Evolutionary conservation across 2,329 filamentous ascomycete species (phyloP), one percentile per base, ranked within the genome.

Genomic region (Penicillium sumatraense): DNA sequence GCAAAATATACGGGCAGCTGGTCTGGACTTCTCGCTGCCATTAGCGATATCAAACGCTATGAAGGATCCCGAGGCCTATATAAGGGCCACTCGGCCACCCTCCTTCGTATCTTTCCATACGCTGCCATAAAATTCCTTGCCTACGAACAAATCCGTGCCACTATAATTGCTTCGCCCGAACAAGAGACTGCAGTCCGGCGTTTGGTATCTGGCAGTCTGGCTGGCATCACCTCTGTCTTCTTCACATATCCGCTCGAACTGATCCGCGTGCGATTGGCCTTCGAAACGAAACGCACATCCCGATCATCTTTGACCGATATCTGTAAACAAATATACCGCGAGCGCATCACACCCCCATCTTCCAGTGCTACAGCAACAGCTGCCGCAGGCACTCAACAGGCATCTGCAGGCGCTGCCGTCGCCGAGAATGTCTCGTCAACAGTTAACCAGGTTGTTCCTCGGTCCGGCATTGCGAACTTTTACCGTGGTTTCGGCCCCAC

Each of bases 111-210:
- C 60, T 99, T 98, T 67, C 95, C 95, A 5, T 99, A 99, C 73
- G 95, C 93, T 14, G 93, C 90, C 42, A 96, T 98, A 76, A 99
- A 99, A 71, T 99, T 99, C 70, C 84, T 99, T 38, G 93, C 93
- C 42, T 99, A 99, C 78, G 95, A 99, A 74, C 95, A 99, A 75
- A 91, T 97, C 61, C 90, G 95, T 56, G 86, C 89, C 11, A 68
- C 87, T 13, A 70, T 98, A 27, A 98, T 99, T 58, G 84, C 84
- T 1, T 80, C 77, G 33, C 85, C 81, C 49, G 79, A 87, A 5
- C 83, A 96, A 54, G 95, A 99, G 72, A 98, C 93, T 0, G 84
- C 89, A 1, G 73, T 89, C 24, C 86, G 95, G 47, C 85, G 95
- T 10, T 65, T 78, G 50, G 63, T 76, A 14, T 77, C 76, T 7